These are phyloP conservation scores for Hypoxylon lienhwacheense DNA, from an alignment of 495 filamentous ascomycete genomes.

Conservation along the genomic window DNA sequence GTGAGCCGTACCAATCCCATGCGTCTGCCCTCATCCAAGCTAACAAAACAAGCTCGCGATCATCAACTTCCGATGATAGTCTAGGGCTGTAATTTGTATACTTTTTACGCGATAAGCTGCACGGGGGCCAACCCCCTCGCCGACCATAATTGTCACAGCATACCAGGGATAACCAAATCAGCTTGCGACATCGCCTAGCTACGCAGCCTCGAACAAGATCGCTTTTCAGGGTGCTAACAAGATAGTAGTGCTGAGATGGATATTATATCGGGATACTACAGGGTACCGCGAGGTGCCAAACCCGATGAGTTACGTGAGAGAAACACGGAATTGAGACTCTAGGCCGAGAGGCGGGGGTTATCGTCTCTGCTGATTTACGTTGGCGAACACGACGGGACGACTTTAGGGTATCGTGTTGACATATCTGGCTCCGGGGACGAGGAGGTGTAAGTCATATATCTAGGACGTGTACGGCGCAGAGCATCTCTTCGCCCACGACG, in stretches of 20 bases:
- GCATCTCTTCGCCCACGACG: no score
- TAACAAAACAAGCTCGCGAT: conserved; percentile 47
- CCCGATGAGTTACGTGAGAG: no score
- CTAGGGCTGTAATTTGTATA: background rate
- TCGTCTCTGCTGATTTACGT: conserved; percentile 4
- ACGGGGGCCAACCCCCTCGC: background rate
- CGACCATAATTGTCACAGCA: background rate
- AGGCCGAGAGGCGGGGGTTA: no score
- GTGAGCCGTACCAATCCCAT: conserved; percentile 50
- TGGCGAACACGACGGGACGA: conserved; percentile 13
- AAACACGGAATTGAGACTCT: background rate
- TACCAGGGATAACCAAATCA: background rate
- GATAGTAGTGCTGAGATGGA: no score
- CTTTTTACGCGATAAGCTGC: background rate
- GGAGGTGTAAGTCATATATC: conserved; percentile 10
- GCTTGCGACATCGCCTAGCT: background rate
- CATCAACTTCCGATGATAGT: conserved; percentile 48
- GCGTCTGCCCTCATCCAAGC: background rate
- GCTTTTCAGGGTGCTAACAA: background rate
- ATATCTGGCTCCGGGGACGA: conserved; percentile 9
- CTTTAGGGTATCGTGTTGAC: conserved; percentile 7
- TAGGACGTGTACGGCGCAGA: no score
- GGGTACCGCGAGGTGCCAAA: background rate
- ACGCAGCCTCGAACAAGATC: background rate
- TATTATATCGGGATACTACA: background rate